Conservation (phyloP, 2,329 filamentous ascomycete species). For the Acephala macrosclerotiorum region DNA sequence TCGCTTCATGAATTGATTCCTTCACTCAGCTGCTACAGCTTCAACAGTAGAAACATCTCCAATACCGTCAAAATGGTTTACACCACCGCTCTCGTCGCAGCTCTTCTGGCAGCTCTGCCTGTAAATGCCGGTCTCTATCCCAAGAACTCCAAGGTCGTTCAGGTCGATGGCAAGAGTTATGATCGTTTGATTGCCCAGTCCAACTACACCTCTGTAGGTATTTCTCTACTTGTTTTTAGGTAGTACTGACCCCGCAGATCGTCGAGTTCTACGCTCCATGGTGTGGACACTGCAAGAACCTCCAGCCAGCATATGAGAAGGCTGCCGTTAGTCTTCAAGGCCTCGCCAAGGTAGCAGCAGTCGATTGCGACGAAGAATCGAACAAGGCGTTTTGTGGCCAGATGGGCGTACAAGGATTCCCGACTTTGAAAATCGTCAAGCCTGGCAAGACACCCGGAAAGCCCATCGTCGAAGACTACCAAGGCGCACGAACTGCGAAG, state of each 20-base stretch:
- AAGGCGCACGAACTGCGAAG: slow-evolving; percentile 83
- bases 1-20: slow-evolving; percentile 32
- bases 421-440: slow-evolving; percentile 91
- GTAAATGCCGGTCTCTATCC: slow-evolving; percentile 78
- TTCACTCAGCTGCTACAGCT: slow-evolving; percentile 37
- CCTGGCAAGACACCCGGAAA: slow-evolving; percentile 83
- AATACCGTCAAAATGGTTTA: slow-evolving; percentile 57
- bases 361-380: slow-evolving; percentile 92
- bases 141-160: slow-evolving; percentile 86
- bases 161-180: slow-evolving; percentile 81
- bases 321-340: slow-evolving; percentile 89
- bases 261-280: slow-evolving; percentile 95
- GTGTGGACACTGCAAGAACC: slow-evolving; percentile 96
- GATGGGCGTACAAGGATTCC: slow-evolving; percentile 93
- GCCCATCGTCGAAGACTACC: slow-evolving; percentile 89
- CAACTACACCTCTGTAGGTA: slow-evolving; percentile 86
- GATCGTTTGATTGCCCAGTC: slow-evolving; percentile 84
- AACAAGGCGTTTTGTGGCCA: slow-evolving; percentile 88
- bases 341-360: slow-evolving; percentile 89
- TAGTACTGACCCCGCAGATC: slow-evolving; percentile 51
- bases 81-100: slow-evolving; percentile 56
- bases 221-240: slow-evolving; percentile 12
- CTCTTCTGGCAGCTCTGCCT: slow-evolving; percentile 70
- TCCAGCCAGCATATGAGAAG: slow-evolving; percentile 96
- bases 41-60: slow-evolving; percentile 25